A percentile compares a stretch with the other conserved stretches of the same genome.
Conservation (phyloP, 768 basidiomycete genomes). For the Naematelia aurantialba region DNA sequence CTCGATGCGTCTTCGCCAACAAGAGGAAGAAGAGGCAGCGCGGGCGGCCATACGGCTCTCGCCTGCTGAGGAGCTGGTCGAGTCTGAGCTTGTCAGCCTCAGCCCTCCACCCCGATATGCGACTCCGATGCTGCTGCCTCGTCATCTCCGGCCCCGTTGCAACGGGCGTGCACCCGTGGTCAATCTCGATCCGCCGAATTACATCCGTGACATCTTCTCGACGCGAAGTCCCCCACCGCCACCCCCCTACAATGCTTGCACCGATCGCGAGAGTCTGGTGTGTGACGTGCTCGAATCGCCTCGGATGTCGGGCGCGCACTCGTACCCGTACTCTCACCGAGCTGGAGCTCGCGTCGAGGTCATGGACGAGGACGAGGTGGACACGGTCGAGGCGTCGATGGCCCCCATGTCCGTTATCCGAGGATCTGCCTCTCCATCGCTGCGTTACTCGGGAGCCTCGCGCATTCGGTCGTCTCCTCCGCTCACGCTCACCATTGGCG, state of each 20-base stretch:
- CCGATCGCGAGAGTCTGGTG: constrained; percentile 33
- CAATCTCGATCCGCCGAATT: constrained; percentile 7
- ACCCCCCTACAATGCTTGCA: constrained; percentile 38
- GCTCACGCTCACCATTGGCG: no score
- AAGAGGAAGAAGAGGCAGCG: background rate
- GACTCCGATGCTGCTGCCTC: background rate
- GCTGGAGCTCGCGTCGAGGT: background rate
- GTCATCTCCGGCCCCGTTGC: background rate
- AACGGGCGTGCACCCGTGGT: background rate
- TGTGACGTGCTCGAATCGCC: background rate
- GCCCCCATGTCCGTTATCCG: background rate
- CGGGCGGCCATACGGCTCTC: background rate
- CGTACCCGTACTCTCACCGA: background rate
- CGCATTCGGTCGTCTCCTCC: background rate
- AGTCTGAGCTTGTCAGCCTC: background rate
- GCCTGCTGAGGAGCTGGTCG: background rate
- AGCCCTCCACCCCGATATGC: background rate
- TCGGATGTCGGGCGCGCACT: background rate
- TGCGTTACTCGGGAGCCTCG: background rate
- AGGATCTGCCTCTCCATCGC: background rate
- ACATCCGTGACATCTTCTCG: constrained; percentile 7
- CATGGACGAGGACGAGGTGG: background rate
- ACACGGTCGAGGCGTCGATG: background rate
- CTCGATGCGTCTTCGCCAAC: background rate
- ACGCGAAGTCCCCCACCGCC: constrained; percentile 36